phyloP scores from a whole-genome alignment of 2,329 filamentous ascomycete species.

The Cladorrhinum sp. region DNA sequence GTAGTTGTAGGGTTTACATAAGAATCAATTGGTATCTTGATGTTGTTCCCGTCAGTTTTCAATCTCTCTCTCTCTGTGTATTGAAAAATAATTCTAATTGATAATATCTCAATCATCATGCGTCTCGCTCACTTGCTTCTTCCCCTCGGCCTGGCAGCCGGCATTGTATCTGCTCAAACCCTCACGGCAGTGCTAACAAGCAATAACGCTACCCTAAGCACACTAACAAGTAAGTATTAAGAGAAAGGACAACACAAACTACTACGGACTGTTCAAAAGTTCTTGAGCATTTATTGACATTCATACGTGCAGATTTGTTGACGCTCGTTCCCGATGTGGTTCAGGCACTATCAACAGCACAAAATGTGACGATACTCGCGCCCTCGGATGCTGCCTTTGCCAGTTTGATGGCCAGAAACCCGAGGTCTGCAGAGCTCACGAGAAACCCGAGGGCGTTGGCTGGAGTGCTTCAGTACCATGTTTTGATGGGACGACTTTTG shows the following conservation, averaged over 20 bases:
- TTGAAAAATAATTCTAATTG: background rate
- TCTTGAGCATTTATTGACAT: background rate
- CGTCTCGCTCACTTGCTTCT: conserved; percentile 23
- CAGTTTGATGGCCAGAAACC: conserved; percentile 35
- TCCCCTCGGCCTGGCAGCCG: conserved; percentile 23
- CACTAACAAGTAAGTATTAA: conserved; percentile 24
- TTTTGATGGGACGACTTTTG: conserved; percentile 49
- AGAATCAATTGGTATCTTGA: no score
- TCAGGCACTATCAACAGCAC: conserved; percentile 16
- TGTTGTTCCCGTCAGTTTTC: no score
- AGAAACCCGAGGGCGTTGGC: conserved; percentile 33
- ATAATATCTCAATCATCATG: conserved; percentile 23
- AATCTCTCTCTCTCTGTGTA: no score
- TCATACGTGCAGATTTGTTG: conserved; percentile 13
- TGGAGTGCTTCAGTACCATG: conserved; percentile 46
- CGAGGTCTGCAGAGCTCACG: conserved; percentile 37
- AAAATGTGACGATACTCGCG: conserved; percentile 56
- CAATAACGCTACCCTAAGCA: conserved; percentile 28
- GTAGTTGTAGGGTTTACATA: no score
- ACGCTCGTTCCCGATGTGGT: conserved; percentile 32
- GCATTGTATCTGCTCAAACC: conserved; percentile 24
- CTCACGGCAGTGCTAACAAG: conserved; percentile 23
- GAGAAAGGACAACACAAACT: background rate
- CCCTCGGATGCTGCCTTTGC: conserved; percentile 51
- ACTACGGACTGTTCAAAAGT: no score